Percentiles rank a stretch among this genome's conserved stretches.
Conservation (phyloP, 495 filamentous ascomycete species). For the Clavariopsis aquatica region DNA sequence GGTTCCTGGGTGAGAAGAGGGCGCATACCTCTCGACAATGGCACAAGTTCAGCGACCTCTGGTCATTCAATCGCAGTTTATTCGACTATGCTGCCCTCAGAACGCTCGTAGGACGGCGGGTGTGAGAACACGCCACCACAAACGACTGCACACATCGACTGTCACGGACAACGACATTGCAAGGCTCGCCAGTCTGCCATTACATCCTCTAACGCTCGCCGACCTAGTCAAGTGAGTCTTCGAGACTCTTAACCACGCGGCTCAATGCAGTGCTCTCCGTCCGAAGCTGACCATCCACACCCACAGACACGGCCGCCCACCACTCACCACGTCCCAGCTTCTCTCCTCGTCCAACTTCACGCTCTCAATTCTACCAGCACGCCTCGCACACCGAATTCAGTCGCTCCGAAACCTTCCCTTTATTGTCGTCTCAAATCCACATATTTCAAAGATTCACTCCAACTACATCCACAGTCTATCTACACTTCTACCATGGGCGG, state of each 20-base stretch:
- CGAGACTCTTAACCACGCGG: not conserved
- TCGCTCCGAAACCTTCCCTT: conserved; percentile 89
- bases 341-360: conserved; percentile 92
- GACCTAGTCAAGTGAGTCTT: conserved; percentile 79
- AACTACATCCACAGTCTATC: conserved; percentile 93
- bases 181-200: conserved; percentile 70
- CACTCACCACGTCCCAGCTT: conserved; percentile 74
- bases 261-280: not conserved
- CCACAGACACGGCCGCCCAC: conserved; percentile 81
- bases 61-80: conserved; percentile 30
- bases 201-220: conserved; percentile 79
- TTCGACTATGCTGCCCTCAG: conserved; percentile 22
- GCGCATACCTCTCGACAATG: conserved; percentile 7
- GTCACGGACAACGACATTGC: conserved; percentile 73
- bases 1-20: not conserved
- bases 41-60: conserved; percentile 27
- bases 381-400: conserved; percentile 92
- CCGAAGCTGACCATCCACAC: conserved; percentile 9
- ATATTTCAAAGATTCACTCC: conserved; percentile 87
- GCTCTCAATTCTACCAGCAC: conserved; percentile 84
- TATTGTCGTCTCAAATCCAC: conserved; percentile 94
- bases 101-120: conserved; percentile 5
- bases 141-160: conserved; percentile 28
- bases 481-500: conserved; percentile 80
- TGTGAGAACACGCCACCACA: not conserved